These are phyloP conservation scores for Wickerhamomyces mucosus DNA, from an alignment of 805 yeast genomes.

Conservation along the genomic window DNA sequence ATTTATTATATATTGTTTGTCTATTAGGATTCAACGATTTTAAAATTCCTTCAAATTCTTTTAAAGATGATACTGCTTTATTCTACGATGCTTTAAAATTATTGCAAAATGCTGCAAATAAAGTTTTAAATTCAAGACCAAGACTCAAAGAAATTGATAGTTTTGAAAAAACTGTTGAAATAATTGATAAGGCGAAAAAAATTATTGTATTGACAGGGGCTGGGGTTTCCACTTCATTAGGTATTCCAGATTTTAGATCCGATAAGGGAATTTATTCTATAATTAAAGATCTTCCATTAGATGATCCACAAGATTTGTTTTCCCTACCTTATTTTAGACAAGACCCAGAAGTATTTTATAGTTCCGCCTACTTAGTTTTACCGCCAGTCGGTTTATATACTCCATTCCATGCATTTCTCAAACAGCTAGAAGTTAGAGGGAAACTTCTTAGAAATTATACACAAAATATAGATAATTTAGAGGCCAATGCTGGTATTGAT, in stretches of 20 bases:
- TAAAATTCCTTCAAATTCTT: no score
- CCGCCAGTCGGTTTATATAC: constrained; percentile 64
- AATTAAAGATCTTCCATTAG: constrained; percentile 51
- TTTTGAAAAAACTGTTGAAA: constrained; percentile 46
- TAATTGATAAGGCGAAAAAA: constrained; percentile 45
- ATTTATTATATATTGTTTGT: constrained; percentile 45
- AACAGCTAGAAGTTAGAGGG: constrained; percentile 61
- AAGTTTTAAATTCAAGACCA: constrained; percentile 47
- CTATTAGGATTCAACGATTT: constrained; percentile 49
- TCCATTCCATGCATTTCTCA: constrained; percentile 77
- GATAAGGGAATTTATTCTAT: constrained; percentile 76
- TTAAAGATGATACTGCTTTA: constrained; percentile 35
- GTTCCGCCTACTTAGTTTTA: constrained; percentile 76
- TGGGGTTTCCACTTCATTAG: constrained; percentile 82
- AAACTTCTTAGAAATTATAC: constrained; percentile 79
- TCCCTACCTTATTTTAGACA: constrained; percentile 59
- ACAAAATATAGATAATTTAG: constrained; percentile 84
- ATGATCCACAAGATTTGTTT: constrained; percentile 88
- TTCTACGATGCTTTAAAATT: constrained; percentile 39
- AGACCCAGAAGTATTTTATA: constrained; percentile 74
- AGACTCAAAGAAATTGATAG: constrained; percentile 45
- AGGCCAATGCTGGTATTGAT: constrained; percentile 66
- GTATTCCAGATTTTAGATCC: constrained; percentile 89
- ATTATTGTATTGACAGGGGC: constrained; percentile 84
- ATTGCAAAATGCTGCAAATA: constrained; percentile 55